Conservation (phyloP, 495 filamentous ascomycete species). For the Penicillium cataractarum region DNA sequence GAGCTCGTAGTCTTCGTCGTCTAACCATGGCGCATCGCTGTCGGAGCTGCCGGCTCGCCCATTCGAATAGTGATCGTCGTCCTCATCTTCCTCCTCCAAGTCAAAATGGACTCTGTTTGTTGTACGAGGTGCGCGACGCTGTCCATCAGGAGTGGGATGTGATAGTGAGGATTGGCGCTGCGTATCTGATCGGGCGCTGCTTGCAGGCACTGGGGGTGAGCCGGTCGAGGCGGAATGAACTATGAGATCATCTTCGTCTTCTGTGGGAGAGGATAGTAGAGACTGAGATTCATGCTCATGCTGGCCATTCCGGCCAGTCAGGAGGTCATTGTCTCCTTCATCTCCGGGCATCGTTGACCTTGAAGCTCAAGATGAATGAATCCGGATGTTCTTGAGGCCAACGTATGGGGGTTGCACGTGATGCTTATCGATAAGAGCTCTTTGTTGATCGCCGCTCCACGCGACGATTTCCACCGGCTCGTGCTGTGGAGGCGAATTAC, state of each 20-base stretch:
- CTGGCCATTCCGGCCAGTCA: slow-evolving; percentile 35
- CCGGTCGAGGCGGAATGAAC: slow-evolving; percentile 25
- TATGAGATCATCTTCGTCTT: slow-evolving; percentile 33
- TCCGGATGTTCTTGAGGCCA: slow-evolving; percentile 16
- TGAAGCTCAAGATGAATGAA: slow-evolving; percentile 15
- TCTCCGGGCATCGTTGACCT: slow-evolving; percentile 49
- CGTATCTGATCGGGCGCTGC: slow-evolving; percentile 19
- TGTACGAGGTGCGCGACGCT: slow-evolving; percentile 71
- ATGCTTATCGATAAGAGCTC: slow-evolving; percentile 22
- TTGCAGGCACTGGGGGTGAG: slow-evolving; percentile 22
- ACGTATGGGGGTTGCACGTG: slow-evolving; percentile 20
- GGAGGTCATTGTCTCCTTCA: slow-evolving; percentile 37
- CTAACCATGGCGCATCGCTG: slow-evolving; percentile 48
- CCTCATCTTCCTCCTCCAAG: slow-evolving; percentile 49
- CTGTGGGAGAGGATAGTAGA: slow-evolving; percentile 31
- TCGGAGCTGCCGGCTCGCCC: slow-evolving; percentile 42
- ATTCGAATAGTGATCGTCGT: slow-evolving; percentile 40
- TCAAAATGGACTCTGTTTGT: slow-evolving; percentile 89
- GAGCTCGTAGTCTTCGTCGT: slow-evolving; percentile 61
- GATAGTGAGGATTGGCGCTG: slow-evolving; percentile 51
- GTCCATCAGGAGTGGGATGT: slow-evolving; percentile 43
- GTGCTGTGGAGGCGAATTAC: not conserved
- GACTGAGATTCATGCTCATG: slow-evolving; percentile 34
- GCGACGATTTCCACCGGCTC: slow-evolving; percentile 3
- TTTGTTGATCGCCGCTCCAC: slow-evolving; percentile 16